Conservation (phyloP, 2,329 filamentous ascomycete genomes). For the Penicillium sp. region DNA sequence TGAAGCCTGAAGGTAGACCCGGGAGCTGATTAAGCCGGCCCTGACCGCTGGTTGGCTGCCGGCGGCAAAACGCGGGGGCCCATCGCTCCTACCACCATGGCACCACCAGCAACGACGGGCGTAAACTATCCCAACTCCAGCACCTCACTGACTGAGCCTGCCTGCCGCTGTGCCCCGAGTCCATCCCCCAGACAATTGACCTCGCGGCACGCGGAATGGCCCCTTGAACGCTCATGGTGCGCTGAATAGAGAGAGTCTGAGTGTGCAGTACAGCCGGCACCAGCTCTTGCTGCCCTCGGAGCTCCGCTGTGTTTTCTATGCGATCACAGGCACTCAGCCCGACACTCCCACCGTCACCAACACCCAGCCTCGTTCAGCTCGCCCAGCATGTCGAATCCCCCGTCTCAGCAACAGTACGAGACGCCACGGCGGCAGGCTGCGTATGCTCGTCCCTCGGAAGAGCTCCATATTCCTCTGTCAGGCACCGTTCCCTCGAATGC, state of each 20-base stretch:
- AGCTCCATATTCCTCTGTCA: conserved; percentile 51
- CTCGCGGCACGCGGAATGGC: neutral
- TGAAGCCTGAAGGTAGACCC: too few relatives aligned
- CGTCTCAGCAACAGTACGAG: conserved; percentile 44
- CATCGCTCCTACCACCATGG: neutral
- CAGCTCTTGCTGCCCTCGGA: conserved; percentile 46
- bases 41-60: conserved; percentile 6
- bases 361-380: too few relatives aligned
- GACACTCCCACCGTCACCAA: too few relatives aligned
- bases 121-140: neutral
- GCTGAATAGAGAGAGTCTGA: conserved; percentile 30
- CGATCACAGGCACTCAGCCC: conserved; percentile 22
- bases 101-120: too few relatives aligned
- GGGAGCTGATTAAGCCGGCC: neutral
- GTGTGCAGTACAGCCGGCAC: conserved; percentile 42
- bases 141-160: neutral
- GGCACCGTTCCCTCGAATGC: conserved; percentile 36
- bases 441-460: conserved; percentile 50
- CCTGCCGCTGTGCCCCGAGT: too few relatives aligned
- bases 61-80: conserved; percentile 6
- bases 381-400: conserved; percentile 39
- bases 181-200: conserved; percentile 1
- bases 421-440: conserved; percentile 47
- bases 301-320: conserved; percentile 32
- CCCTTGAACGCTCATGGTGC: conserved; percentile 19